Percentiles rank a stretch among this genome's conserved stretches.
Evolutionary conservation across 2,329 filamentous ascomycete species (phyloP).

Genomic region (Fusarium agapanthi): DNA sequence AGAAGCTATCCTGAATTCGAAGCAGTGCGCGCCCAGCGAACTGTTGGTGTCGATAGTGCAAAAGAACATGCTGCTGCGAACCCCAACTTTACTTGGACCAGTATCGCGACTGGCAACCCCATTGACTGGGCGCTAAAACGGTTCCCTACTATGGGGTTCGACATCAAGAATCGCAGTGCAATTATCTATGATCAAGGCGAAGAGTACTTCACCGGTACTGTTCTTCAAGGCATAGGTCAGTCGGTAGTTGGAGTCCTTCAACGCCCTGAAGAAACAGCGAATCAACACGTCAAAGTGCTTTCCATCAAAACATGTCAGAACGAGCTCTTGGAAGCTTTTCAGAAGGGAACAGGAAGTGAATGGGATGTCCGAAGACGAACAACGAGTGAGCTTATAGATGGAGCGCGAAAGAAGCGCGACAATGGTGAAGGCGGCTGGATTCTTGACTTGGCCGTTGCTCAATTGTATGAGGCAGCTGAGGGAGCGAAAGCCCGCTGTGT

Average conservation of each 20-base stretch:
- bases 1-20: constrained; percentile 25
- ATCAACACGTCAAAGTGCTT: constrained; percentile 14
- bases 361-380: constrained; percentile 5
- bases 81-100: constrained; percentile 20
- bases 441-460: constrained; percentile 23
- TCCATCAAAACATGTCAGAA: constrained; percentile 30
- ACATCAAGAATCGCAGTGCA: background rate
- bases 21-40: constrained; percentile 10
- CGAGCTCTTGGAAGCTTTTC: constrained; percentile 9
- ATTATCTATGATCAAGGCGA: constrained; percentile 20
- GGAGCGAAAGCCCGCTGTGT: background rate
- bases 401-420: constrained; percentile 6
- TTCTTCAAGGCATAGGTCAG: constrained; percentile 20
- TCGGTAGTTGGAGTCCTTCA: constrained; percentile 25
- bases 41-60: constrained; percentile 5
- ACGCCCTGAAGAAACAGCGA: constrained; percentile 13
- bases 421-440: constrained; percentile 13
- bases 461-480: constrained; percentile 5
- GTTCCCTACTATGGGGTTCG: constrained; percentile 25
- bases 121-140: constrained; percentile 29
- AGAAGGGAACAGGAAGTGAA: background rate
- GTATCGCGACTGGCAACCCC: constrained; percentile 18
- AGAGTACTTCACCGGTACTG: constrained; percentile 22
- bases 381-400: constrained; percentile 9
- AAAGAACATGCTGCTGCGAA: background rate